Percentiles rank a stretch among this genome's conserved stretches.
Conservation (phyloP, 805 yeast genomes). For the Cyberlindnera bimundalis region DNA sequence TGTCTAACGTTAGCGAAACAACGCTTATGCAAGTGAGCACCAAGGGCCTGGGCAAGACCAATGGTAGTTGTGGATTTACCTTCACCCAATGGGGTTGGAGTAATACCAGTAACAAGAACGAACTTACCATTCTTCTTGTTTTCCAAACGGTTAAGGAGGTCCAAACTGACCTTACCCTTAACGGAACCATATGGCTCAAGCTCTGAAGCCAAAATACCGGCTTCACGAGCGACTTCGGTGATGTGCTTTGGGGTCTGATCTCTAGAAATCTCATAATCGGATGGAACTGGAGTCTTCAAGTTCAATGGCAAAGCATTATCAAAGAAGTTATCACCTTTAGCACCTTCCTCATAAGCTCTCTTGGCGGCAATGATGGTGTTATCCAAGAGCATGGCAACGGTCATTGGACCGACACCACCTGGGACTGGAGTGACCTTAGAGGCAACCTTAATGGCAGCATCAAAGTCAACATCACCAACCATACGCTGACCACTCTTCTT, state of each 20-base stretch:
- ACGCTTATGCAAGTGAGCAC: conserved; percentile 66
- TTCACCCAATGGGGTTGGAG: conserved; percentile 85
- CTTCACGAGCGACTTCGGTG: conserved; percentile 63
- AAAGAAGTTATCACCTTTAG: conserved; percentile 7
- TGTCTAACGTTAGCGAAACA: conserved; percentile 82
- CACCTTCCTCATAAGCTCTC: conserved; percentile 29
- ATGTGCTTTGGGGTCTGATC: conserved; percentile 71
- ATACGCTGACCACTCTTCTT: conserved; percentile 66
- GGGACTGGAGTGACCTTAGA: conserved; percentile 78
- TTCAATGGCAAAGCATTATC: conserved; percentile 47
- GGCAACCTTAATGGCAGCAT: conserved; percentile 50
- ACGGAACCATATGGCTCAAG: conserved; percentile 72
- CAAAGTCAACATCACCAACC: conserved; percentile 78
- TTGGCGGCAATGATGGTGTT: conserved; percentile 71
- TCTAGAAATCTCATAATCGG: conserved; percentile 75
- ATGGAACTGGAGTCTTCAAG: conserved; percentile 67
- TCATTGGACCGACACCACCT: conserved; percentile 93
- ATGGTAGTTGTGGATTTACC: conserved; percentile 84
- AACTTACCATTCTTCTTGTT: conserved; percentile 64
- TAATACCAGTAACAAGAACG: conserved; percentile 76
- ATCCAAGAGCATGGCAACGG: conserved; percentile 78
- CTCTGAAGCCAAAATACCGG: conserved; percentile 51
- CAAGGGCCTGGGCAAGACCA: conserved; percentile 77
- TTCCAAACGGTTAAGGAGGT: conserved; percentile 58
- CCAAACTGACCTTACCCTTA: conserved; percentile 71